phyloP scores from a whole-genome alignment of 805 yeast genomes.

The Schizosaccharomyces octosporus region DNA sequence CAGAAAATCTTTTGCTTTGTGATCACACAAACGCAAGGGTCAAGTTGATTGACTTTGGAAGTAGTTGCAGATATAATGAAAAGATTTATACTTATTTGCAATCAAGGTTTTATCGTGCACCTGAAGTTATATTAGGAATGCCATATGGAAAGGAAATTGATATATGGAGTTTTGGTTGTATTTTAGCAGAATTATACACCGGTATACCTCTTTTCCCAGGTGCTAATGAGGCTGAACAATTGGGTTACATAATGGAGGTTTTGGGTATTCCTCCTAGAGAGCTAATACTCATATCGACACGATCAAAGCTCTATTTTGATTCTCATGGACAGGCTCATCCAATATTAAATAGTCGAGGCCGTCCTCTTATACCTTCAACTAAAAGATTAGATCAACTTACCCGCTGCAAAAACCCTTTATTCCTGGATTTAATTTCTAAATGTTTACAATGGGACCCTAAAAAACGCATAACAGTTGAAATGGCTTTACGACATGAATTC shows the following conservation, averaged over 20 bases:
- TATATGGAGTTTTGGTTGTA: slow-evolving; percentile 95
- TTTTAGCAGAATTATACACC: slow-evolving; percentile 73
- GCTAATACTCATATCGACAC: slow-evolving; percentile 13
- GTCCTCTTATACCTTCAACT: neutral
- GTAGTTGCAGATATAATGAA: slow-evolving; percentile 28
- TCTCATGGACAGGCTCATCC: slow-evolving; percentile 12
- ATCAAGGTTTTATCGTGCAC: slow-evolving; percentile 86
- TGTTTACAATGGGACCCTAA: slow-evolving; percentile 52
- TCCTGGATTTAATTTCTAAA: slow-evolving; percentile 25
- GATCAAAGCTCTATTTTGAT: slow-evolving; percentile 17
- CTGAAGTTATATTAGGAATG: slow-evolving; percentile 80
- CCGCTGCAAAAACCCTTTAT: neutral
- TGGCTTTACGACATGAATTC: slow-evolving; percentile 17
- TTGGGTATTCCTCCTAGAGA: slow-evolving; percentile 61
- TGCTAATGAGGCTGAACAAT: slow-evolving; percentile 62
- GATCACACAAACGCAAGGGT: slow-evolving; percentile 22
- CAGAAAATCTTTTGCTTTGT: slow-evolving; percentile 40
- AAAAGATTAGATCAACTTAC: neutral
- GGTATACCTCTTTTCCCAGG: slow-evolving; percentile 97
- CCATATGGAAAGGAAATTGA: slow-evolving; percentile 61
- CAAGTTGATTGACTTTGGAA: slow-evolving; percentile 63
- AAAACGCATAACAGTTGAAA: slow-evolving; percentile 17
- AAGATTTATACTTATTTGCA: slow-evolving; percentile 87
- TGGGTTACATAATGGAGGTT: slow-evolving; percentile 70
- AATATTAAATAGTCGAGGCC: neutral